phyloP scores from a whole-genome alignment of 805 yeast genomes.

The Blastobotrys robertii region DNA sequence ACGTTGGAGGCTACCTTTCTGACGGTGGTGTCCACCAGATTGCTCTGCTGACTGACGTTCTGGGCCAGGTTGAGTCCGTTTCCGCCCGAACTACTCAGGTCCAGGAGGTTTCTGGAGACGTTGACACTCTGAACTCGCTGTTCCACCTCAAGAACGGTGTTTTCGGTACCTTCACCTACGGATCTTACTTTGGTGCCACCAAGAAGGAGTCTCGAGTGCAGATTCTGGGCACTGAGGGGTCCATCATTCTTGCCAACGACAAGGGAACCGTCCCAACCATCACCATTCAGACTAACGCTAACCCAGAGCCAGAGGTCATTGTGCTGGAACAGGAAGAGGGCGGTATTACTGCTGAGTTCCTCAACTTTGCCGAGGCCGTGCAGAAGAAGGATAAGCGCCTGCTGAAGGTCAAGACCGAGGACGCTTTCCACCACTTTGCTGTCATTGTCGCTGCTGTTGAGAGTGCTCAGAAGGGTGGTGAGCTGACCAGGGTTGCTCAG shows the following conservation, averaged over 20 bases:
- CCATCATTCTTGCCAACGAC: conserved; percentile 51
- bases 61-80: conserved; percentile 64
- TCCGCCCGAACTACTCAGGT: conserved; percentile 73
- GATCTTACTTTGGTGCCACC: conserved; percentile 78
- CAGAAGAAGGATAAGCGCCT: conserved; percentile 47
- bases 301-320: conserved; percentile 19
- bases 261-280: conserved; percentile 19
- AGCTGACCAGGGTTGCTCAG: conserved; percentile 10
- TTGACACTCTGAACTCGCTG: conserved; percentile 70
- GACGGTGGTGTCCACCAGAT: conserved; percentile 97
- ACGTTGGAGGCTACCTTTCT: conserved; percentile 83
- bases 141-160: conserved; percentile 48
- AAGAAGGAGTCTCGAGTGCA: conserved; percentile 57
- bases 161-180: conserved; percentile 80
- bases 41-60: conserved; percentile 71
- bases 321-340: conserved; percentile 33
- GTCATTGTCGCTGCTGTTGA: conserved; percentile 77
- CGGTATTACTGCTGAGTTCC: conserved; percentile 49
- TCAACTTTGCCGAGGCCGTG: conserved; percentile 53
- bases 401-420: conserved; percentile 54
- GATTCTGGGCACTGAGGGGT: conserved; percentile 73
- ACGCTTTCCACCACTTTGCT: conserved; percentile 88
- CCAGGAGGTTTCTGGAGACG: conserved; percentile 67
- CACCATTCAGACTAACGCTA: conserved; percentile 20
- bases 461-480: conserved; percentile 40